Evolutionary conservation across 2,329 filamentous ascomycete species (phyloP).

Genomic region (Biscogniauxia marginata): DNA sequence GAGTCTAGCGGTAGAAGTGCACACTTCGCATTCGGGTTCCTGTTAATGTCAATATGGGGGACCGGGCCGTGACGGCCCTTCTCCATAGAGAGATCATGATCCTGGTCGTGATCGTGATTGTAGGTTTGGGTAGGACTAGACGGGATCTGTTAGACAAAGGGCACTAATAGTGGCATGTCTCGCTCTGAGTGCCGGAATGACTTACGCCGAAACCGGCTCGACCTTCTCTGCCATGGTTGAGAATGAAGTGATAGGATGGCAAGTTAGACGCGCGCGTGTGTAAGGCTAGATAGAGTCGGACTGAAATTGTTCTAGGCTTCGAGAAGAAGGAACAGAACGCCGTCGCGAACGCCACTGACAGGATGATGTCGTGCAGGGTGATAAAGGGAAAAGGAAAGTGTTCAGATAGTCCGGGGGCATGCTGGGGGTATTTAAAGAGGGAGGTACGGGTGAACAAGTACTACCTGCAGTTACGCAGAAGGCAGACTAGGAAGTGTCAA

Average conservation of each 20-base stretch:
- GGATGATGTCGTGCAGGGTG: neutral
- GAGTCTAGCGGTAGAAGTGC: constrained; percentile 20
- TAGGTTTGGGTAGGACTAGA: constrained; percentile 9
- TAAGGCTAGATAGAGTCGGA: no score
- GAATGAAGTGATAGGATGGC: neutral
- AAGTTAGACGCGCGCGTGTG: neutral
- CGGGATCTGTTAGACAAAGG: neutral
- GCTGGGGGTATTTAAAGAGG: neutral
- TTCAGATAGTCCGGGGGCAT: neutral
- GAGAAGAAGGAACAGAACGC: no score
- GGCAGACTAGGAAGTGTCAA: no score
- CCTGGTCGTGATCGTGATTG: constrained; percentile 26
- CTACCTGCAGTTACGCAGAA: no score
- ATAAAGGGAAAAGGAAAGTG: neutral
- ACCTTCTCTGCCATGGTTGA: neutral
- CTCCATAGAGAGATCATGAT: constrained; percentile 34
- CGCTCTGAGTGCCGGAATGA: neutral
- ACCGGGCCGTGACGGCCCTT: constrained; percentile 34
- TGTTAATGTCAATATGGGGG: constrained; percentile 42
- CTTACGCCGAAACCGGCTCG: neutral
- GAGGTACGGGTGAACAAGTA: no score
- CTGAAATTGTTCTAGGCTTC: no score
- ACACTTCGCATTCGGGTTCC: constrained; percentile 47
- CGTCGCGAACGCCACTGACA: neutral
- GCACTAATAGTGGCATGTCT: neutral